Conservation (phyloP, 805 yeast genomes). For the Candida multigemmis region DNA sequence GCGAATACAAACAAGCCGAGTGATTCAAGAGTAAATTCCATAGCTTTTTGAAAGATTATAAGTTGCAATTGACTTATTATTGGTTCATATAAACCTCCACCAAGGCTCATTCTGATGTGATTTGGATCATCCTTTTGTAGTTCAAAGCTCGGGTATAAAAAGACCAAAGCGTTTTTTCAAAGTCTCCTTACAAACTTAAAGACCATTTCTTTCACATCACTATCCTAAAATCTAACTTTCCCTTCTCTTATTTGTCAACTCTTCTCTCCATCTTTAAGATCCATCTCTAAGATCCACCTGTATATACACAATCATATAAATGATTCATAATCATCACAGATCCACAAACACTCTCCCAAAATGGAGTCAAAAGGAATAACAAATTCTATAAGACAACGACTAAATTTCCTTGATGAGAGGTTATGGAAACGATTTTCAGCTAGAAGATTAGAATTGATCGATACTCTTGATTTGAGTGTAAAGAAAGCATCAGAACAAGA, state of each 20-base stretch:
- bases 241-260: too few species aligned
- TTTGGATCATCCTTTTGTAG: not conserved
- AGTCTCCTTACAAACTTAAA: conserved; percentile 2
- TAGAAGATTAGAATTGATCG: conserved; percentile 81
- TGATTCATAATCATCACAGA: conserved; percentile 4
- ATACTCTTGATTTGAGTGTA: conserved; percentile 51
- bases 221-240: too few species aligned
- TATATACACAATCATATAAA: too few species aligned
- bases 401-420: conserved; percentile 72
- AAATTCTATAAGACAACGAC: conserved; percentile 46
- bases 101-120: too few species aligned
- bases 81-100: too few species aligned
- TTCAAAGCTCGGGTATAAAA: not conserved
- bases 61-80: too few species aligned
- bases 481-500: conserved; percentile 93
- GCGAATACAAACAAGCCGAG: too few species aligned
- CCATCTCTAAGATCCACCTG: too few species aligned
- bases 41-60: too few species aligned
- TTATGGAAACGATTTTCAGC: conserved; percentile 90
- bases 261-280: too few species aligned
- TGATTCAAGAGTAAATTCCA: too few species aligned
- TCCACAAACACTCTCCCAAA: conserved; percentile 1
- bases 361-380: conserved; percentile 36
- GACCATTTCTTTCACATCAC: too few species aligned
- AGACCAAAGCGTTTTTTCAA: not conserved